Evolutionary conservation across 176 grass and related monocot genomes (phyloP).

Genomic region (Lolium perenne): DNA sequence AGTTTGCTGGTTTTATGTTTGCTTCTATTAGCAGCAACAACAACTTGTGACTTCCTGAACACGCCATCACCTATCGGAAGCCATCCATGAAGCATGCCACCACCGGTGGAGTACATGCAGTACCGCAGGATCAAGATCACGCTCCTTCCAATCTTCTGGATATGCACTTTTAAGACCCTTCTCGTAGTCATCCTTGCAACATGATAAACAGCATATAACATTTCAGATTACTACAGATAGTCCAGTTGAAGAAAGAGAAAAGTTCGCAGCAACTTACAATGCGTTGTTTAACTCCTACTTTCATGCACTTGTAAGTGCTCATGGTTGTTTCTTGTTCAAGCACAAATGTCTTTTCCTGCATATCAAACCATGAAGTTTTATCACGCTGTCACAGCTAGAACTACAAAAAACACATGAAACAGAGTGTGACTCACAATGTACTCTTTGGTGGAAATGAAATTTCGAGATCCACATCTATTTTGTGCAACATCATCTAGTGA

Average conservation of each 20-base stretch:
- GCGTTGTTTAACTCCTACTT: background rate
- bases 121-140: background rate
- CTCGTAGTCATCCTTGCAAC: background rate
- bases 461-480: background rate
- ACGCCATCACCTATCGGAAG: background rate
- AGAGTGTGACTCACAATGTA: background rate
- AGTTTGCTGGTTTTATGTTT: background rate
- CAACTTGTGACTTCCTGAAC: background rate
- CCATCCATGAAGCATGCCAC: background rate
- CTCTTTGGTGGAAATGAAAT: background rate
- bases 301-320: background rate
- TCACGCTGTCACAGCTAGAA: background rate
- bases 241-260: background rate
- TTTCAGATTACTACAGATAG: background rate
- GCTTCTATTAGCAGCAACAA: background rate
- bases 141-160: background rate
- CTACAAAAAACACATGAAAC: too few relatives aligned
- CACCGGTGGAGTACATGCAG: background rate
- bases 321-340: background rate
- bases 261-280: background rate
- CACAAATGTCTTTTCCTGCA: background rate
- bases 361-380: background rate
- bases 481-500: background rate
- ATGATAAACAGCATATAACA: background rate
- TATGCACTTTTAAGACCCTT: background rate